Conservation (phyloP, 1,284 basidiomycete species). For the Bjerkandera adusta region DNA sequence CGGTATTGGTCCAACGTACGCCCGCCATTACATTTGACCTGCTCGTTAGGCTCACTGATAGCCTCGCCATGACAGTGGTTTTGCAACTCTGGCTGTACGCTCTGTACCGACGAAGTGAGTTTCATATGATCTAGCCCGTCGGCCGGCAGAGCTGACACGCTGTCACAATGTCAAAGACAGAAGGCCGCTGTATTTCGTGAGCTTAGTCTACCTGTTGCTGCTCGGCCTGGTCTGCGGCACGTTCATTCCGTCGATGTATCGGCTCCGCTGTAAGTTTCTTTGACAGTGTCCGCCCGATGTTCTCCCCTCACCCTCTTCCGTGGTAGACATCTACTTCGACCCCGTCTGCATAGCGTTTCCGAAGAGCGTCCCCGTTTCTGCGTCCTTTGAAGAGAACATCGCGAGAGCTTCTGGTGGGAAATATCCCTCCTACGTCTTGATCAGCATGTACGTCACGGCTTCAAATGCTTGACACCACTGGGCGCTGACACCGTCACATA, state of each 20-base stretch:
- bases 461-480: not conserved
- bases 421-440: not conserved
- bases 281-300: too few relatives aligned
- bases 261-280: constrained; percentile 6
- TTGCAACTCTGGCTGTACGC: constrained; percentile 20
- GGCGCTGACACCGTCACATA: not conserved
- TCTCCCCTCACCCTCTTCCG: not conserved
- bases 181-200: constrained; percentile 5
- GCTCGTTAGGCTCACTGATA: not conserved
- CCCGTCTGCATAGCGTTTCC: constrained; percentile 7
- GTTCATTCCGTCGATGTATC: constrained; percentile 2
- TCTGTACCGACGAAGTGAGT: constrained; percentile 15
- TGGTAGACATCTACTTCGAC: constrained; percentile 1
- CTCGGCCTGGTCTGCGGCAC: constrained; percentile 2
- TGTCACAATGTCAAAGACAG: constrained; percentile 2
- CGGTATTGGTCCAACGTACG: constrained; percentile 18
- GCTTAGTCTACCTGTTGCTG: constrained; percentile 6
- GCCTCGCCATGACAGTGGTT: constrained; percentile 9
- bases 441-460: not conserved
- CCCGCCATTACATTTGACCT: not conserved
- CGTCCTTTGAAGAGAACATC: not conserved
- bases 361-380: too few relatives aligned
- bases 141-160: not conserved
- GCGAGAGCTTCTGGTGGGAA: not conserved
- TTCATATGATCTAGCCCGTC: not conserved